Evolutionary conservation across 208 protist species (phyloP), one percentile per base, ranked within the genome.

Genomic region (Strigomonas galati): DNA sequence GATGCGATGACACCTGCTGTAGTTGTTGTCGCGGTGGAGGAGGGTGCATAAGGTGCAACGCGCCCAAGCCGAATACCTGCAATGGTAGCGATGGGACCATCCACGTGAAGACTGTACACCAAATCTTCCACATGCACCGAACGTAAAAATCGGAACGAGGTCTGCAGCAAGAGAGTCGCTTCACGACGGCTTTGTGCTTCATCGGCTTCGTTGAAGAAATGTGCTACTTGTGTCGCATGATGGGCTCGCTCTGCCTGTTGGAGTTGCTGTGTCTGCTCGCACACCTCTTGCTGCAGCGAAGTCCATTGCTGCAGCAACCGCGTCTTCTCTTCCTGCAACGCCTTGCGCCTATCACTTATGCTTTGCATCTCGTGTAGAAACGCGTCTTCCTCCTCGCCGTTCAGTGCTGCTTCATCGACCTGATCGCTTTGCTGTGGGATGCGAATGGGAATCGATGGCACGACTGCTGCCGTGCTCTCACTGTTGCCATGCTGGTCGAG

Each of bases 1-100:
- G 40, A 15, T 1, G 40, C 40, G 1, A 19, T 19, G 10, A 17
- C 40, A n/a, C n/a, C 10, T 15, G 40, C 14, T 9, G 12, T 17
- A 1, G 40, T 9, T 1, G 40, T n/a, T 1, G 40, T 4, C 12
- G 40, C 40, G 1, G 14, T 19, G 10, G 15, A 4, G 56, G 48
- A 35, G 17, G 66, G 28, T 0, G 63, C 19, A 51, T 72, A 73
- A 30, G 72, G 55, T 0, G 60, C 59, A 14, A 73, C 70, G 17
- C 85, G 64, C 0, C 86, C 86, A 28, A 92, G 76, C 10, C 86
- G 82, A 32, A 92, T 60, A 19, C 86, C 82, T 3, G 71, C 78
- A 58, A 92, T 89, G 14, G 71, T 79, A 0, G 71, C 86, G n/a
- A 89, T 65, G 5, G 66, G 61, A 0, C 79, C 85, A 2, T 64